Evolutionary conservation across 2,329 filamentous ascomycete species (phyloP).

Genomic region (Juglanconis sp.): DNA sequence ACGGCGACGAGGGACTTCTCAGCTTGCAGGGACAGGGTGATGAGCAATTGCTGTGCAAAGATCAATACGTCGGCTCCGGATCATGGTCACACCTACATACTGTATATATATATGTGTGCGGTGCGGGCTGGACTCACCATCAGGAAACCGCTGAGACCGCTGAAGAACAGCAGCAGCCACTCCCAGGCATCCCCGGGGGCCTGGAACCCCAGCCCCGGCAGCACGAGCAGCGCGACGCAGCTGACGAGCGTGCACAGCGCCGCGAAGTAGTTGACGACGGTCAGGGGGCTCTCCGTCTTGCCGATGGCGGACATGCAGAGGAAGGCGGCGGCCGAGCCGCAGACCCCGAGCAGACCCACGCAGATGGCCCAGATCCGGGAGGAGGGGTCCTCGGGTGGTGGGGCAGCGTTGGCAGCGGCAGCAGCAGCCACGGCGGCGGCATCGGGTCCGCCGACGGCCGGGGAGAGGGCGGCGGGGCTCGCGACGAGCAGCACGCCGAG

Average conservation of each 20-base stretch:
- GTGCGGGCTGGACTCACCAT: background rate
- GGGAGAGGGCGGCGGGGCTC: background rate
- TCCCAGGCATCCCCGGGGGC: background rate
- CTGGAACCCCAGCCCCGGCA: constrained; percentile 1
- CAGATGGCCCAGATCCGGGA: constrained; percentile 3
- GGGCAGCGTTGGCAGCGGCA: too few relatives aligned
- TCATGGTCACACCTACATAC: background rate
- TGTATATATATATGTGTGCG: background rate
- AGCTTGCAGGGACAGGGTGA: constrained; percentile 5
- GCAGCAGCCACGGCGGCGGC: background rate
- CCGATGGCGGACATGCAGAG: constrained; percentile 6
- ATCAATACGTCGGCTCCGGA: background rate
- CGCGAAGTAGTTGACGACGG: constrained; percentile 8
- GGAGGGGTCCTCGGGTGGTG: background rate
- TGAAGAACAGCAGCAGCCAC: constrained; percentile 5
- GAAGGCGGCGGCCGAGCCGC: constrained; percentile 9
- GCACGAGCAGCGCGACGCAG: background rate
- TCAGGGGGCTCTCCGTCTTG: constrained; percentile 1
- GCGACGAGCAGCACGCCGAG: constrained; percentile 3
- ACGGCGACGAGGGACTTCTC: constrained; percentile 6
- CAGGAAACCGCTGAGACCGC: constrained; percentile 6
- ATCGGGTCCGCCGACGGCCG: background rate
- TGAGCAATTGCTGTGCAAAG: constrained; percentile 4
- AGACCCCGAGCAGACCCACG: background rate
- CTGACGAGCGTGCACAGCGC: constrained; percentile 5